These are phyloP conservation scores for Evansstolkia leycettana DNA, from an alignment of 495 filamentous ascomycete genomes.

Conservation along the genomic window DNA sequence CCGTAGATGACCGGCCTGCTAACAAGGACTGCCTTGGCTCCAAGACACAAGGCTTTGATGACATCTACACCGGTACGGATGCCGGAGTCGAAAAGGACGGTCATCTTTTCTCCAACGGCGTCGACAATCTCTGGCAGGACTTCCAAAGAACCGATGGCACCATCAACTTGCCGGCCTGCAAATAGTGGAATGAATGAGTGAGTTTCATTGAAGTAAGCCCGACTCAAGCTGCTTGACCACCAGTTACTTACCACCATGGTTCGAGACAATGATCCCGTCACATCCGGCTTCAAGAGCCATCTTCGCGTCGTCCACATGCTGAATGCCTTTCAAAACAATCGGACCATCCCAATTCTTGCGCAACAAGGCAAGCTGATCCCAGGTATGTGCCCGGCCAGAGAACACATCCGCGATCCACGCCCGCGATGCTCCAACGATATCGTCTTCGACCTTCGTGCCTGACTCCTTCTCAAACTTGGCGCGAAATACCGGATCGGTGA, in stretches of 20 bases:
- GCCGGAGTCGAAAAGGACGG: constrained; percentile 55
- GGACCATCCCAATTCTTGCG: constrained; percentile 49
- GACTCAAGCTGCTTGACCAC: constrained; percentile 9
- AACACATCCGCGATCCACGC: constrained; percentile 41
- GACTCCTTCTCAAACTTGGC: constrained; percentile 36
- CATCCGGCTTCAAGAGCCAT: constrained; percentile 34
- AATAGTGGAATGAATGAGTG: not conserved
- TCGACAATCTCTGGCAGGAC: constrained; percentile 52
- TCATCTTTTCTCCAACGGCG: constrained; percentile 39
- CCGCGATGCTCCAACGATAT: constrained; percentile 27
- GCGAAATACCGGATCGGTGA: constrained; percentile 52
- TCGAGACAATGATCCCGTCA: constrained; percentile 42
- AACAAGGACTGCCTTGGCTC: constrained; percentile 80
- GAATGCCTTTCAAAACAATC: constrained; percentile 38
- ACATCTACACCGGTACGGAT: constrained; percentile 49
- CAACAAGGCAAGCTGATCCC: constrained; percentile 45
- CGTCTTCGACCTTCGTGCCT: constrained; percentile 35
- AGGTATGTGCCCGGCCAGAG: constrained; percentile 37
- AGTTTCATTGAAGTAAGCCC: not conserved
- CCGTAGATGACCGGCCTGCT: constrained; percentile 81
- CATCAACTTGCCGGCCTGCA: constrained; percentile 51
- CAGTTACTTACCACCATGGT: constrained; percentile 36
- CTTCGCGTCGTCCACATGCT: constrained; percentile 38
- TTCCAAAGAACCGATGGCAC: constrained; percentile 50
- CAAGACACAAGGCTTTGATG: constrained; percentile 80